Evolutionary conservation across 202 grass and related monocot species (phyloP).

Genomic region (Sporobolus alterniflorus): DNA sequence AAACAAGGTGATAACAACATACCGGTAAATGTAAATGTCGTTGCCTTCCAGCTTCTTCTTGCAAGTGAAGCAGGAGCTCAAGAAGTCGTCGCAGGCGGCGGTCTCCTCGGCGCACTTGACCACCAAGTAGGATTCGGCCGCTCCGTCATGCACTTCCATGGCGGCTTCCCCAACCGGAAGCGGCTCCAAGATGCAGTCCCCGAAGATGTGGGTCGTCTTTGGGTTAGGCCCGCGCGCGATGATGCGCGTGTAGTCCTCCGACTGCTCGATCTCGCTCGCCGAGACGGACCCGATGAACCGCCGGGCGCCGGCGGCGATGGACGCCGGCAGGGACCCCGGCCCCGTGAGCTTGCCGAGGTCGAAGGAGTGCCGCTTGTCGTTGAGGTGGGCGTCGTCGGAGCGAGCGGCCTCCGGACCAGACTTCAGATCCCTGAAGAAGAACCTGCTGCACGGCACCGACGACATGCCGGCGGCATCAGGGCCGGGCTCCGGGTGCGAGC

Average conservation of each 20-base stretch:
- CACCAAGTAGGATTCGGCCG: conserved; percentile 39
- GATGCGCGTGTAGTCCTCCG: conserved; percentile 98
- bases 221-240: conserved; percentile 90
- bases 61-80: conserved; percentile 84
- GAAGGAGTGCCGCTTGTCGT: conserved; percentile 38
- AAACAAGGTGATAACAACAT: conserved; percentile 22
- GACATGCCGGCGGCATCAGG: conserved; percentile 44
- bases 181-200: conserved; percentile 83
- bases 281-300: conserved; percentile 64
- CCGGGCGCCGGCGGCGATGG: conserved; percentile 17
- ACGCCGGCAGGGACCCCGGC: conserved; percentile 63
- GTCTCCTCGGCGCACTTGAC: conserved; percentile 32
- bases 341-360: conserved; percentile 59
- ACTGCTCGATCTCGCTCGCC: conserved; percentile 90
- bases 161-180: conserved; percentile 23
- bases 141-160: conserved; percentile 28
- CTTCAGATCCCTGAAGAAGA: conserved; percentile 63
- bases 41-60: conserved; percentile 86
- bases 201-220: conserved; percentile 94
- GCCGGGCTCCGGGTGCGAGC: conserved; percentile 60
- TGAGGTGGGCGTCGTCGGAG: conserved; percentile 22
- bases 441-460: conserved; percentile 50
- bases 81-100: conserved; percentile 37
- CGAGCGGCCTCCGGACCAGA: conserved; percentile 52
- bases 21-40: conserved; percentile 99